phyloP scores from a whole-genome alignment of 768 basidiomycete genomes.

The Trametes cinnabarina region DNA sequence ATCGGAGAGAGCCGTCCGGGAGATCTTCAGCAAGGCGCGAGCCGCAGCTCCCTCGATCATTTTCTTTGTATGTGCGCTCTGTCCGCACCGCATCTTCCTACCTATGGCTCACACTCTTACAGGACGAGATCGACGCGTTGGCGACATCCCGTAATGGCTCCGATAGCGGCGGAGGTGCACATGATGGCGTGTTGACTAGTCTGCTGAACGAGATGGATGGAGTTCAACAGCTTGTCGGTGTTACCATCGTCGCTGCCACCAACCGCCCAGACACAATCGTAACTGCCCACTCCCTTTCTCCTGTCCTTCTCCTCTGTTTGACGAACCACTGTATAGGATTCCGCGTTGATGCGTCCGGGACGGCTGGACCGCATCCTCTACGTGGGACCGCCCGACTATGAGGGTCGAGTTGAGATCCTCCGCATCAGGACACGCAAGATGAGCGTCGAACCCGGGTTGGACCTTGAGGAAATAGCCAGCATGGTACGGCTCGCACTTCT shows the following conservation, averaged over 20 bases:
- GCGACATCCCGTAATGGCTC: slow-evolving; percentile 69
- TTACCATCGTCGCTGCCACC: slow-evolving; percentile 95
- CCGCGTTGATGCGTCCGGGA: slow-evolving; percentile 93
- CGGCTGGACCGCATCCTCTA: slow-evolving; percentile 92
- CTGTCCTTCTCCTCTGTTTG: too few relatives aligned
- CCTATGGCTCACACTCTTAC: not conserved
- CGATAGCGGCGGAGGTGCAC: slow-evolving; percentile 52
- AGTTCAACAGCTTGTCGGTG: slow-evolving; percentile 89
- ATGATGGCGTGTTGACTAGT: slow-evolving; percentile 90
- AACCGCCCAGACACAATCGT: slow-evolving; percentile 93
- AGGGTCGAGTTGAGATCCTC: slow-evolving; percentile 82
- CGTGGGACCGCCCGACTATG: slow-evolving; percentile 86
- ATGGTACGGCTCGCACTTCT: slow-evolving; percentile 48
- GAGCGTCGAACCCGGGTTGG: slow-evolving; percentile 71
- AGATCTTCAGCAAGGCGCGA: slow-evolving; percentile 93
- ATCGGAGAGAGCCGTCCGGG: slow-evolving; percentile 91
- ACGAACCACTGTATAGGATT: slow-evolving; percentile 79
- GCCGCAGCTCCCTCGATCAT: slow-evolving; percentile 93
- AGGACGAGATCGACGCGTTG: slow-evolving; percentile 98
- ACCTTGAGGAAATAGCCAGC: slow-evolving; percentile 63
- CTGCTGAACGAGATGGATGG: slow-evolving; percentile 99
- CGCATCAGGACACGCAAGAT: slow-evolving; percentile 74
- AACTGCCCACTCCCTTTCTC: too few relatives aligned
- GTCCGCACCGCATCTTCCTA: too few relatives aligned
- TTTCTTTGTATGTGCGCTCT: slow-evolving; percentile 73